Conservation (phyloP, 2,329 filamentous ascomycete species). For the Endothia cerciana region DNA sequence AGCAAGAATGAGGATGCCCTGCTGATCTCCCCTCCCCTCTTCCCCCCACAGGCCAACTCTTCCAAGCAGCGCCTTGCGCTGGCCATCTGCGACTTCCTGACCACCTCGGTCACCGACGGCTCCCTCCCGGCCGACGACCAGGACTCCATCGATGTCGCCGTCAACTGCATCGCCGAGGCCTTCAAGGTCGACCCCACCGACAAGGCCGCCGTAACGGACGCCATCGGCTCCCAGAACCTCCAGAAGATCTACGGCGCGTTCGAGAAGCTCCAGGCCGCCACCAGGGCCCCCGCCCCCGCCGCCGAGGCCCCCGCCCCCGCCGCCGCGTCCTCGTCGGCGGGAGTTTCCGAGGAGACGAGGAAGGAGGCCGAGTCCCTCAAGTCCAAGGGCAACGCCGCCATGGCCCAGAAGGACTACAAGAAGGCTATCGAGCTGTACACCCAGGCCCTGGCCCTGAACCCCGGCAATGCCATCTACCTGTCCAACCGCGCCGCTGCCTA, state of each 20-base stretch:
- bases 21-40: conserved; percentile 10
- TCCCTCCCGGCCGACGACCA: conserved; percentile 85
- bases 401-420: conserved; percentile 90
- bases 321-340: conserved; percentile 25
- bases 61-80: conserved; percentile 88
- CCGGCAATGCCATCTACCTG: conserved; percentile 92
- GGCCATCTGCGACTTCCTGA: conserved; percentile 95
- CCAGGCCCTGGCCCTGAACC: conserved; percentile 78
- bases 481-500: conserved; percentile 96
- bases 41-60: conserved; percentile 45
- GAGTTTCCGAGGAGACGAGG: conserved; percentile 61
- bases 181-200: conserved; percentile 93
- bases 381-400: conserved; percentile 88
- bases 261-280: conserved; percentile 80
- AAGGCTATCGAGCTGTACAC: conserved; percentile 85
- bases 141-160: conserved; percentile 91
- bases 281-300: conserved; percentile 42
- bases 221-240: conserved; percentile 84
- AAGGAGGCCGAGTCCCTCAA: conserved; percentile 88
- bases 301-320: conserved; percentile 47
- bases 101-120: conserved; percentile 81
- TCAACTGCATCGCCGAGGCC: conserved; percentile 91
- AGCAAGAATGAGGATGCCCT: not conserved
- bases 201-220: conserved; percentile 71
- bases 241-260: conserved; percentile 93